phyloP scores from a whole-genome alignment of 352 stramenopile species.

The Pythium rishiriense region DNA sequence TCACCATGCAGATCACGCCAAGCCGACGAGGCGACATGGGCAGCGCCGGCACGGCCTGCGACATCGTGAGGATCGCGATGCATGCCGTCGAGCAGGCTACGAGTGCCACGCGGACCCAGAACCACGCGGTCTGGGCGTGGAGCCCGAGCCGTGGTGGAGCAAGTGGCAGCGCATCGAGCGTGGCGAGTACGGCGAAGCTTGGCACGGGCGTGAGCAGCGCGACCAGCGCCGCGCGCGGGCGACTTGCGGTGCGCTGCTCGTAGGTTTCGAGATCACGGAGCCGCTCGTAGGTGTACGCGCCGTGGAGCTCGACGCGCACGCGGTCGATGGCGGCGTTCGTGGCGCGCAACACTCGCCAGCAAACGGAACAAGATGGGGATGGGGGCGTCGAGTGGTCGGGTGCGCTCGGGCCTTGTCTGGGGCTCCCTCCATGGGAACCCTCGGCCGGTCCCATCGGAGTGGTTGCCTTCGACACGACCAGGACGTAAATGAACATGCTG shows the following conservation, averaged over 20 bases:
- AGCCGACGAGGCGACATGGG: not conserved
- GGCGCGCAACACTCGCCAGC: no score
- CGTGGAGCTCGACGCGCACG: not conserved
- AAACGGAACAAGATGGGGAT: no score
- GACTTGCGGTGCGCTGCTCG: not conserved
- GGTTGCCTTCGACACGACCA: no score
- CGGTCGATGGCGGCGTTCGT: not conserved
- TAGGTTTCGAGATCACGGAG: not conserved
- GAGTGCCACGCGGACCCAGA: not conserved
- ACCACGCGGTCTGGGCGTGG: not conserved
- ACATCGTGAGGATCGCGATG: not conserved
- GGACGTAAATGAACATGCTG: no score
- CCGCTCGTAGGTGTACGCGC: constrained; percentile 3
- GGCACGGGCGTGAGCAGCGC: constrained; percentile 8
- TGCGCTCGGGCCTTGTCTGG: no score
- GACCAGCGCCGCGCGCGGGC: not conserved
- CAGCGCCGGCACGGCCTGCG: constrained; percentile 1
- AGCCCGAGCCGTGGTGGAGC: not conserved
- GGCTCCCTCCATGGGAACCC: no score
- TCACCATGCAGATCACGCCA: not conserved
- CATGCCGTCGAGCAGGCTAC: not conserved
- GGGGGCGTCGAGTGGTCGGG: no score
- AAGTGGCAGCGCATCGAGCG: constrained; percentile 8
- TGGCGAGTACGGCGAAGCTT: not conserved
- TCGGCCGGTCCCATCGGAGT: no score